A percentile compares a stretch with the other conserved stretches of the same genome.
These are phyloP conservation scores for Musa beccarii DNA, from an alignment of 176 grass and related monocot species.

Conservation along the genomic window DNA sequence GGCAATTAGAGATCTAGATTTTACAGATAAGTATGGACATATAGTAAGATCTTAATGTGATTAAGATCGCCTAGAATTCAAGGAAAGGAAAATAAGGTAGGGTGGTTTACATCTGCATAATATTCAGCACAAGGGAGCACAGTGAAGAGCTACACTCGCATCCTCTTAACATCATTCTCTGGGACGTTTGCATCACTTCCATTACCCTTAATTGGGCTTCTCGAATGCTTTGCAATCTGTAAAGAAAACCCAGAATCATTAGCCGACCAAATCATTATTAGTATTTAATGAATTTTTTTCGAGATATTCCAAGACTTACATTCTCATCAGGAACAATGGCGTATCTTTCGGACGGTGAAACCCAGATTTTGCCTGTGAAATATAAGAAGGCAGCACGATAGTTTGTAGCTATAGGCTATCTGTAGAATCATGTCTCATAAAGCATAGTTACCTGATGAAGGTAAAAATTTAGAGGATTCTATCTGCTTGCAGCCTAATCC, in stretches of 20 bases:
- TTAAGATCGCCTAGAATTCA: too few species aligned
- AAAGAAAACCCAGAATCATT: conserved; percentile 11
- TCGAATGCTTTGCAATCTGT: conserved; percentile 37
- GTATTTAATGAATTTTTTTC: not conserved
- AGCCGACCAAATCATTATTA: not conserved
- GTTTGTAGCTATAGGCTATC: not conserved
- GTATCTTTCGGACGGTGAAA: conserved; percentile 93
- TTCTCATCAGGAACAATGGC: conserved; percentile 92
- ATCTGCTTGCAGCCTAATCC: conserved; percentile 67
- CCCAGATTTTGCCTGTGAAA: conserved; percentile 77
- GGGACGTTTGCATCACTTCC: conserved; percentile 68
- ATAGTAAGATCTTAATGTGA: too few species aligned
- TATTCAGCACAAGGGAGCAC: not conserved
- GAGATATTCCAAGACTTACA: conserved; percentile 25
- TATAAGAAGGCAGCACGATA: not conserved
- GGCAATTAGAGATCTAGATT: not conserved
- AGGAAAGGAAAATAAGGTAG: too few species aligned
- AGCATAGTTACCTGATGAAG: conserved; percentile 44
- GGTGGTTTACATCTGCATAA: not conserved
- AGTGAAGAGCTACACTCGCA: conserved; percentile 34
- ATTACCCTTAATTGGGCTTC: conserved; percentile 32
- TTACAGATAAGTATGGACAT: not conserved
- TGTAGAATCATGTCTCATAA: not conserved
- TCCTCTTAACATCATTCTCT: conserved; percentile 77
- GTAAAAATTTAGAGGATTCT: conserved; percentile 50